Percentiles rank a stretch among this genome's conserved stretches.
These are phyloP conservation scores for Pythium folliculosum DNA, from an alignment of 352 stramenopile genomes.

Conservation along the genomic window DNA sequence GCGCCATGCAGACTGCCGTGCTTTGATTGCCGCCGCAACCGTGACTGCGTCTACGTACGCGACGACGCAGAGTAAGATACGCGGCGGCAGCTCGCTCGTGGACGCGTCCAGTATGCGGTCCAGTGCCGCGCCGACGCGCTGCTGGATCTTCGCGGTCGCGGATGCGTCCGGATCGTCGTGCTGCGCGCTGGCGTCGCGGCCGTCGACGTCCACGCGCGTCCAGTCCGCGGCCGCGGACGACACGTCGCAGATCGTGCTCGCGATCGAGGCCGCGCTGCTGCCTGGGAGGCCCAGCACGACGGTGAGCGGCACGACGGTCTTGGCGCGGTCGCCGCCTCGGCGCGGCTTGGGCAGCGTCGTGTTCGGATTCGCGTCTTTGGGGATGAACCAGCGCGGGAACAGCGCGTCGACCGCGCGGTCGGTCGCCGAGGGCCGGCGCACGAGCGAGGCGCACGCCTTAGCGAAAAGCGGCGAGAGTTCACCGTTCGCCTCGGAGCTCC, in stretches of 20 bases:
- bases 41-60: slow-evolving; percentile 65
- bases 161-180: slow-evolving; percentile 26
- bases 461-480: slow-evolving; percentile 17
- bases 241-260: slow-evolving; percentile 48
- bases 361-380: slow-evolving; percentile 43
- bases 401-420: slow-evolving; percentile 27
- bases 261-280: slow-evolving; percentile 44
- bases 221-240: slow-evolving; percentile 48
- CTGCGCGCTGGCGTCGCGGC: slow-evolving; percentile 19
- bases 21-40: slow-evolving; percentile 45
- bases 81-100: slow-evolving; percentile 36
- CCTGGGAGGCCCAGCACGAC: slow-evolving; percentile 68
- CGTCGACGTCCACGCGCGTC: slow-evolving; percentile 34
- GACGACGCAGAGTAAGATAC: slow-evolving; percentile 52
- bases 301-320: slow-evolving; percentile 53
- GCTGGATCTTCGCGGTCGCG: slow-evolving; percentile 27
- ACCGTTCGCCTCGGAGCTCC: background rate
- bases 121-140: slow-evolving; percentile 25
- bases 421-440: slow-evolving; percentile 17
- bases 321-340: slow-evolving; percentile 30
- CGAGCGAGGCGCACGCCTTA: slow-evolving; percentile 26
- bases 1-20: background rate
- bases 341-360: slow-evolving; percentile 43
- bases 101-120: slow-evolving; percentile 8
- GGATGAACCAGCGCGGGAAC: slow-evolving; percentile 63